Evolutionary conservation across 1,284 basidiomycete species (phyloP).

Genomic region (Entoloma clypeatum): DNA sequence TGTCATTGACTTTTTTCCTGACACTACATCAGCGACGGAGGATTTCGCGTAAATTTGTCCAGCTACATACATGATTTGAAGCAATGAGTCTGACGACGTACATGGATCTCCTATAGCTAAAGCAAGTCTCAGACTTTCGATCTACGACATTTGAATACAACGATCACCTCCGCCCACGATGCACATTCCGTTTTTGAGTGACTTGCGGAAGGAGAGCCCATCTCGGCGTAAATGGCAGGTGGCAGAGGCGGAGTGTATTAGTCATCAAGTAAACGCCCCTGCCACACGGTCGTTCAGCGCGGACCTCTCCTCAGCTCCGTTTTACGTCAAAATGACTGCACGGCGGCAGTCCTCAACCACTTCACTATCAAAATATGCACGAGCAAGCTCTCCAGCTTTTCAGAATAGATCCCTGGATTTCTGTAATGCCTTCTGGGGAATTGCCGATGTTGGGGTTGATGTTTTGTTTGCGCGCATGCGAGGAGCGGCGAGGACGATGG

Average conservation of each 20-base stretch:
- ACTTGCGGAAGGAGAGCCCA: too few relatives aligned
- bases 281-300: neutral
- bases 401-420: conserved; percentile 68
- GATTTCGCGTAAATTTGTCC: conserved; percentile 29
- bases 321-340: conserved; percentile 43
- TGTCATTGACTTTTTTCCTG: conserved; percentile 33
- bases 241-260: conserved; percentile 3
- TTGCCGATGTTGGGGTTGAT: conserved; percentile 84
- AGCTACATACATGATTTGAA: conserved; percentile 28
- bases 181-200: neutral
- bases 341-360: conserved; percentile 72
- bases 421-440: conserved; percentile 97
- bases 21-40: conserved; percentile 32
- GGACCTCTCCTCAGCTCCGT: conserved; percentile 10
- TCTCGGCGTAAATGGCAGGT: too few relatives aligned
- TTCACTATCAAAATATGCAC: conserved; percentile 64
- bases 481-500: conserved; percentile 80
- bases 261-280: neutral
- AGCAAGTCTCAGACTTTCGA: conserved; percentile 21
- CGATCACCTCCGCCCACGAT: too few relatives aligned
- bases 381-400: conserved; percentile 48
- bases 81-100: conserved; percentile 35
- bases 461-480: conserved; percentile 87
- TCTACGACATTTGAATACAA: neutral
- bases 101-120: conserved; percentile 29